Base-by-base conservation (phyloP, 345 rosid species). In the Microcos paniculata region DNA sequence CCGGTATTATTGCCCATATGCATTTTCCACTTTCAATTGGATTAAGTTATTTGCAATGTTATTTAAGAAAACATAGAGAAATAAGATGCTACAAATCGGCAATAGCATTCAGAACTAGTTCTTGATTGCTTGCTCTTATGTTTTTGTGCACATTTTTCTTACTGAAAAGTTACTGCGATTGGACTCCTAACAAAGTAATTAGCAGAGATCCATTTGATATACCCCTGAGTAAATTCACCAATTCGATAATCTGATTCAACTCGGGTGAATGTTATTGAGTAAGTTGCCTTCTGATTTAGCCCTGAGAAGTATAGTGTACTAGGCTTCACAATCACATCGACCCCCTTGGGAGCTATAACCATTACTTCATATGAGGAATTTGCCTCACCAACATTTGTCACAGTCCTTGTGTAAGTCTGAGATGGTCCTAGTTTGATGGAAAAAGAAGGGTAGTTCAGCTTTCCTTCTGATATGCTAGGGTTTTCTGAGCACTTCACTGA, bases 371-470 rank as follows among this genome's bases (percentile, higher is more conserved):
- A 85, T 13, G 74, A 12, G 35, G 86, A 80, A 48, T 79, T 56
- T 10, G 80, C 82, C 30, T 40, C 38, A 14, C 90, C 90, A 45
- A 84, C 89, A 57, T 88, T 86, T 67, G 78, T 87, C 53, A 87
- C 82, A 0, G 88, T 87, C 78, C 85, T 82, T 40, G 77, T 61
- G 67, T 80, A 84, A 42, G 83, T 75, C 75, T 82, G 76, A 56
- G 84, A 26, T 7, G 85, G 57, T 66, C 89, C 90, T 3, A 87
- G 82, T 42, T 81, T 71, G 23, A 82, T 70, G 14, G 85, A 85
- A 78, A 88, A 87, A 19, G 91, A 83, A 55, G 90, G 84, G 38
- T 85, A 84, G 64, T 87, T 87, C 9, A 85, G 82, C 15, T 88
- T 76, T 16, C 62, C 72, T 43, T 78, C 78, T 0, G 77, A 43